phyloP scores from a whole-genome alignment of 2,329 filamentous ascomycete species.

The Coleophoma crateriformis region DNA sequence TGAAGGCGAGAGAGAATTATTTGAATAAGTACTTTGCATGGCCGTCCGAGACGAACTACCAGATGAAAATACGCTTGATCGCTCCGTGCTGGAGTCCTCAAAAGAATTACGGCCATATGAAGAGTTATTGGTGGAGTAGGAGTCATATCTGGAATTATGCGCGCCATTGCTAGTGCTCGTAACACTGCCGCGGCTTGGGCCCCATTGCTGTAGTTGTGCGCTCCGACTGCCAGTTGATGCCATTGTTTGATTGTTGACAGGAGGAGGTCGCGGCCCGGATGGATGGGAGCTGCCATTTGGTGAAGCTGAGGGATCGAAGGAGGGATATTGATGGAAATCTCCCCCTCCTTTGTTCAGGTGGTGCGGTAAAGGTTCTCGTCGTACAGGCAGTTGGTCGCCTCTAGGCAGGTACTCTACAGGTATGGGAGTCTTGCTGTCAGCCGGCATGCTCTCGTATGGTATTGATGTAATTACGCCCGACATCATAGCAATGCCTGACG shows the following conservation, averaged over 20 bases:
- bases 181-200: conserved; percentile 48
- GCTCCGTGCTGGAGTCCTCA: conserved; percentile 56
- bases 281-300: conserved; percentile 48
- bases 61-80: conserved; percentile 50
- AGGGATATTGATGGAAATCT: conserved; percentile 89
- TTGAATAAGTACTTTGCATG: conserved; percentile 50
- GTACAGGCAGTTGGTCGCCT: conserved; percentile 54
- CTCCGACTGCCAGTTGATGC: conserved; percentile 63
- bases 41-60: conserved; percentile 46
- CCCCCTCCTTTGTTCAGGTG: conserved; percentile 71
- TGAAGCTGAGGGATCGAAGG: conserved; percentile 51
- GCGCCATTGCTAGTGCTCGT: conserved; percentile 44
- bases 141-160: conserved; percentile 58
- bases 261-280: conserved; percentile 55
- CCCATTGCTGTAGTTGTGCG: conserved; percentile 75
- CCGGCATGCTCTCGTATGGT: conserved; percentile 68
- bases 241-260: conserved; percentile 61
- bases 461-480: conserved; percentile 84
- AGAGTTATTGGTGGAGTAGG: conserved; percentile 40
- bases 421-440: conserved; percentile 65
- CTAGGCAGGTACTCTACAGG: conserved; percentile 68
- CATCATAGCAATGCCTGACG: conserved; percentile 61
- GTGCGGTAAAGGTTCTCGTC: conserved; percentile 73
- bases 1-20: conserved; percentile 38
- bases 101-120: conserved; percentile 39